Evolutionary conservation across 352 stramenopile species (phyloP).

Genomic region (Salisapilia sapeloensis): DNA sequence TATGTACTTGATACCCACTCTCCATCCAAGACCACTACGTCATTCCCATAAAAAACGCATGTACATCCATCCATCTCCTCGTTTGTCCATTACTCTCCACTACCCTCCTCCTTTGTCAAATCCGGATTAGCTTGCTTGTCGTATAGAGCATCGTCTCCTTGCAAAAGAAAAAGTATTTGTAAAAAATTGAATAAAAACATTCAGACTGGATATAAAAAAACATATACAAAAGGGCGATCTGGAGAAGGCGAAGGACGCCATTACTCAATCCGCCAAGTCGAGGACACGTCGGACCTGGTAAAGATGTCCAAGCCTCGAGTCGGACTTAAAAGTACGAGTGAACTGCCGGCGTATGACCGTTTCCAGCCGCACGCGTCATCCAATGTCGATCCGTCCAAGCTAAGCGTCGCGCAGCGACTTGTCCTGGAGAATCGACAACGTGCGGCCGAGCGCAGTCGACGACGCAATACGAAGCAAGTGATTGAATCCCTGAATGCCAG

Average conservation of each 20-base stretch:
- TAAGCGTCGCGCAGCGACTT: constrained; percentile 68
- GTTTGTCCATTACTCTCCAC: too few relatives aligned
- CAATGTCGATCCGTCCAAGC: constrained; percentile 32
- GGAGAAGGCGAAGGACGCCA: too few relatives aligned
- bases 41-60: too few relatives aligned
- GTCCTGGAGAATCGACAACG: constrained; percentile 77
- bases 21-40: not conserved
- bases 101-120: too few relatives aligned
- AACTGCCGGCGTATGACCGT: constrained; percentile 58
- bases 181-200: too few relatives aligned
- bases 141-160: not conserved
- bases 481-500: constrained; percentile 37
- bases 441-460: constrained; percentile 25
- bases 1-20: not conserved
- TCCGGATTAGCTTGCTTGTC: too few relatives aligned
- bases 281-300: too few relatives aligned
- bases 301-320: constrained; percentile 34
- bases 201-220: too few relatives aligned
- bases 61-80: too few relatives aligned
- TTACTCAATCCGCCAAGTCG: too few relatives aligned
- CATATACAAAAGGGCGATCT: too few relatives aligned
- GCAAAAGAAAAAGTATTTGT: not conserved
- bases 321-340: constrained; percentile 39
- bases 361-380: constrained; percentile 46
- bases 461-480: constrained; percentile 56